Evolutionary conservation across 305 asterid genomes (phyloP).

Genomic region (Lippia alba): DNA sequence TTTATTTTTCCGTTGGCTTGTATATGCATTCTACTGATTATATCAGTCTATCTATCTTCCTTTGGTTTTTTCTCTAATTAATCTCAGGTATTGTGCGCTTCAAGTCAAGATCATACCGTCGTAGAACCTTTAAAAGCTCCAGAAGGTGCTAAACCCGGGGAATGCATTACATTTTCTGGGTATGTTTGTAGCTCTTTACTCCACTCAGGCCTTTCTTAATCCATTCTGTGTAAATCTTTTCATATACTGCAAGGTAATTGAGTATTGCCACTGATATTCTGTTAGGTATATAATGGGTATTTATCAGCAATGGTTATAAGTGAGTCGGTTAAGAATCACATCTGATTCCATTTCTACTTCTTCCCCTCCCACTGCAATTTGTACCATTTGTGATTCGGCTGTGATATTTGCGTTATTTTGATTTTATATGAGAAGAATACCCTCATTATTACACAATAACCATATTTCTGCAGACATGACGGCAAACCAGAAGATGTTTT

Average conservation of each 20-base stretch:
- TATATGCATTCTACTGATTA: too few relatives aligned
- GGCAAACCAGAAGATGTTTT: constrained; percentile 95
- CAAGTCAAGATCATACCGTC: constrained; percentile 77
- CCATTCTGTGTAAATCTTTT: background rate
- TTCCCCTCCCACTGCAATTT: too few relatives aligned
- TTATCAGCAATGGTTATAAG: background rate
- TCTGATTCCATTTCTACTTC: too few relatives aligned
- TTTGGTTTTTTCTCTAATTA: background rate
- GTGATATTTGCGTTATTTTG: too few relatives aligned
- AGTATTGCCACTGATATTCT: background rate
- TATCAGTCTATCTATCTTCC: too few relatives aligned
- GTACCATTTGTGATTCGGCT: too few relatives aligned
- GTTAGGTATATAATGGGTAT: background rate
- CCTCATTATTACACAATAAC: background rate
- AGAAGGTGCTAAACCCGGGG: constrained; percentile 87
- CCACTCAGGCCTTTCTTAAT: constrained; percentile 1
- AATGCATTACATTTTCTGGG: constrained; percentile 82
- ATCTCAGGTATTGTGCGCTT: constrained; percentile 88
- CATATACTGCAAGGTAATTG: background rate
- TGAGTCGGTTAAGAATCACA: too few relatives aligned
- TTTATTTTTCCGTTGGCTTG: too few relatives aligned
- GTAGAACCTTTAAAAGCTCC: constrained; percentile 93
- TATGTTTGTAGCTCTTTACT: constrained; percentile 39
- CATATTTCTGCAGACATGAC: constrained; percentile 55
- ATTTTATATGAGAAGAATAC: too few relatives aligned